These are phyloP conservation scores for Myxozyma lipomycoides DNA, from an alignment of 805 yeast species.

Conservation along the genomic window DNA sequence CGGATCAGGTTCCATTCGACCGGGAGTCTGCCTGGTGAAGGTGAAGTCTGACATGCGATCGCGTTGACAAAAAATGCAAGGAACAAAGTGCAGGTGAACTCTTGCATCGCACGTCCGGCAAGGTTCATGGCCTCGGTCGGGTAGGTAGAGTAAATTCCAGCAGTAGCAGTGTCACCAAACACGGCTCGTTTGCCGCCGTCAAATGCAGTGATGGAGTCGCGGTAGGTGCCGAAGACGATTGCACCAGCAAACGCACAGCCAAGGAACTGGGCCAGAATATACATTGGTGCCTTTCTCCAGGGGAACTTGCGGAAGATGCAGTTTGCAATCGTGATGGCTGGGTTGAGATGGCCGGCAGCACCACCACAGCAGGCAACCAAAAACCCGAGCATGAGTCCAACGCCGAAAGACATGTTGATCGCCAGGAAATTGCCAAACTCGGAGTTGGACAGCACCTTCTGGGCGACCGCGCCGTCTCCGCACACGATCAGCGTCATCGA, in stretches of 20 bases:
- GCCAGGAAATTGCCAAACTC: slow-evolving; percentile 43
- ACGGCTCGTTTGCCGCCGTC: slow-evolving; percentile 40
- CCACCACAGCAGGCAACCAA: slow-evolving; percentile 48
- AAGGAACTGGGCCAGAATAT: slow-evolving; percentile 46
- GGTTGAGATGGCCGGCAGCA: slow-evolving; percentile 58
- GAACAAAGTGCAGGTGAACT: slow-evolving; percentile 45
- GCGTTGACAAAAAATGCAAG: slow-evolving; percentile 49
- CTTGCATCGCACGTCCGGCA: slow-evolving; percentile 48
- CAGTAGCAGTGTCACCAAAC: slow-evolving; percentile 38
- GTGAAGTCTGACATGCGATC: slow-evolving; percentile 30
- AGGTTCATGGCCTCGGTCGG: slow-evolving; percentile 43
- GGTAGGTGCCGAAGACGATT: slow-evolving; percentile 46
- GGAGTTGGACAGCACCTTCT: slow-evolving; percentile 41
- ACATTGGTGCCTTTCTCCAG: slow-evolving; percentile 45
- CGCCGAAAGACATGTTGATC: slow-evolving; percentile 51
- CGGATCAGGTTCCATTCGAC: slow-evolving; percentile 25
- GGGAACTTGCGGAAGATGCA: slow-evolving; percentile 53
- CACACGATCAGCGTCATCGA: slow-evolving; percentile 45
- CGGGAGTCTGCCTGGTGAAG: slow-evolving; percentile 11
- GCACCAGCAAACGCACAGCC: slow-evolving; percentile 50
- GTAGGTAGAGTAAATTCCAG: slow-evolving; percentile 48
- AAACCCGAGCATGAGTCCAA: slow-evolving; percentile 52
- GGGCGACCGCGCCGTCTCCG: slow-evolving; percentile 51
- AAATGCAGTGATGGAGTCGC: slow-evolving; percentile 40
- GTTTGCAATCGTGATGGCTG: slow-evolving; percentile 48